Evolutionary conservation across 805 yeast genomes (phyloP), one percentile per base, ranked within the genome.

Genomic region (Saccharomycopsis babjevae): DNA sequence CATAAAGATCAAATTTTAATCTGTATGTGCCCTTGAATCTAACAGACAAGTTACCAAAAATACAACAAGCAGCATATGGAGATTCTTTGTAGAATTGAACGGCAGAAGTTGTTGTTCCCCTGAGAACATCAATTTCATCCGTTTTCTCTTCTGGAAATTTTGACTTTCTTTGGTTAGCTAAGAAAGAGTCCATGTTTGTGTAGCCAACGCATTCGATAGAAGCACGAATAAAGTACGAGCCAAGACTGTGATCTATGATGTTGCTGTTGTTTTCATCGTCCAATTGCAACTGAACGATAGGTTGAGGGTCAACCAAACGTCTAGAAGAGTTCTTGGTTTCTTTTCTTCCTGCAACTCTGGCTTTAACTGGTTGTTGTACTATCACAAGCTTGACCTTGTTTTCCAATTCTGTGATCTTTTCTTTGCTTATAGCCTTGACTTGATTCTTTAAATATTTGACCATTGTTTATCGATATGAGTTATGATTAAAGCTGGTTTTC

Each of bases 271-370:
- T 22, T 16, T 54, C 56, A 20, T 64, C 59, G 15, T 38, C 38
- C 5, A 62, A 38, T 22, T 61, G 55, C 39, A 64, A 58, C 38
- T 64, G 63, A 7, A 64, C 62, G 16, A 64, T 57, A n/a, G 66
- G 66, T 22, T 63, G 66, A 5, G 66, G 66, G 43, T 64, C 66
- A 15, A 64, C 64, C 16, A 64, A 52, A 30, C 66, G 46, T 60
- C 66, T 62, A 5, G 60, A 50, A 30, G 62, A 57, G 55, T 60
- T 60, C 39, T 58, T 62, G 11, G 66, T 62, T 50, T 60, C 61
- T 50, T 62, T 63, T 32, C 65, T 60, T 3, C 65, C 66, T 57
- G 65, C 57, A 5, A 60, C 66, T 52, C 66, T 59, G 15, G 66
- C 66, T 28, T 62, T 60, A 3, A 62, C 61, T 11, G 66, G 66